phyloP scores from a whole-genome alignment of 495 filamentous ascomycete genomes.

The Penicillium parvum region DNA sequence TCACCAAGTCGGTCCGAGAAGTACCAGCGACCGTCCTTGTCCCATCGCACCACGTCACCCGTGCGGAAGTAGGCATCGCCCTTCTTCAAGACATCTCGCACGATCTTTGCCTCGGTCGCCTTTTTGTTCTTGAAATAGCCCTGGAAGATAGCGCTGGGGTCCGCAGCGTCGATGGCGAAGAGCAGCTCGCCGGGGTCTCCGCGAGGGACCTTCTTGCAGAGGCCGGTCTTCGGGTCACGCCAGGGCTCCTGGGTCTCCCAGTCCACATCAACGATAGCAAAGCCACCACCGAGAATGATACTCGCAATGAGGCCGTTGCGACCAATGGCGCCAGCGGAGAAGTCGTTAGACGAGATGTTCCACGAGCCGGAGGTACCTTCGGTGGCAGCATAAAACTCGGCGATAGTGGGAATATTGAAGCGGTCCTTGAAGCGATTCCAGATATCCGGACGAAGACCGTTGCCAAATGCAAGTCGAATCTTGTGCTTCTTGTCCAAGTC shows the following conservation, averaged over 20 bases:
- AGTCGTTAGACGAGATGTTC: constrained; percentile 74
- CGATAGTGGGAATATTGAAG: constrained; percentile 75
- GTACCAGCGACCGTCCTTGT: constrained; percentile 68
- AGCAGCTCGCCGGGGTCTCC: constrained; percentile 80
- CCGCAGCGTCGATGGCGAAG: constrained; percentile 60
- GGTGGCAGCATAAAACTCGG: constrained; percentile 88
- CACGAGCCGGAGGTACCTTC: constrained; percentile 70
- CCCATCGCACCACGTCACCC: constrained; percentile 74
- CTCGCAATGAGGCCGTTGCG: constrained; percentile 61
- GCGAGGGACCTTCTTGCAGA: constrained; percentile 56
- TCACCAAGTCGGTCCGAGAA: constrained; percentile 92
- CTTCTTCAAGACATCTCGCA: constrained; percentile 70
- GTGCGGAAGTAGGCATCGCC: constrained; percentile 86
- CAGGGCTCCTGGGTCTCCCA: constrained; percentile 63
- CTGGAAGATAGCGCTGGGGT: constrained; percentile 67
- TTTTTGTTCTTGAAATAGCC: constrained; percentile 78
- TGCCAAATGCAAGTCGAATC: constrained; percentile 81
- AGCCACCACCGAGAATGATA: constrained; percentile 43
- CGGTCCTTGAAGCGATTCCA: constrained; percentile 86
- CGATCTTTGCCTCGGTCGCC: constrained; percentile 73
- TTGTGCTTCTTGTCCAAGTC: constrained; percentile 73
- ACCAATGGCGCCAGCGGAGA: constrained; percentile 75
- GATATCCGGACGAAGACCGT: constrained; percentile 87
- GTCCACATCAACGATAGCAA: constrained; percentile 69
- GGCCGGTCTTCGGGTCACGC: constrained; percentile 67